Conservation (phyloP, 2,329 filamentous ascomycete genomes). For the Fusarium fracticaudum region DNA sequence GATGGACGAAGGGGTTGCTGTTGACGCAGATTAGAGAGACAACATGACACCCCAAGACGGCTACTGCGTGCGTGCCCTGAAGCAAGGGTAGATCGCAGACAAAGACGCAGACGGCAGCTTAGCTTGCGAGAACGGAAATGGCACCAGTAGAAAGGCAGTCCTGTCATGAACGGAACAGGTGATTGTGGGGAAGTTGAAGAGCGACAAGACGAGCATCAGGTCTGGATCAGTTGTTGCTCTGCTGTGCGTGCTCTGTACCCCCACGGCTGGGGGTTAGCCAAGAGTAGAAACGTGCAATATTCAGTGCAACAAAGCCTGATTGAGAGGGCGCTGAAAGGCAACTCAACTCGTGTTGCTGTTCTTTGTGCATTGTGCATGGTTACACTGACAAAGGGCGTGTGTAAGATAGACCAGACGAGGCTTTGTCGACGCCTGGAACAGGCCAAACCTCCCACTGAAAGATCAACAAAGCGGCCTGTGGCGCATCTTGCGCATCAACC, state of each 20-base stretch:
- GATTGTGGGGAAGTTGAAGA: slow-evolving; percentile 36
- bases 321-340: slow-evolving; percentile 10
- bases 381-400: slow-evolving; percentile 25
- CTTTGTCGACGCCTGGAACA: background rate
- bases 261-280: slow-evolving; percentile 31
- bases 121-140: slow-evolving; percentile 13
- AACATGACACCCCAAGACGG: slow-evolving; percentile 21
- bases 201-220: slow-evolving; percentile 14
- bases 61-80: slow-evolving; percentile 20
- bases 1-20: slow-evolving; percentile 20
- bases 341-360: slow-evolving; percentile 16
- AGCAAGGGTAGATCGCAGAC: slow-evolving; percentile 28
- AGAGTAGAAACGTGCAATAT: slow-evolving; percentile 13
- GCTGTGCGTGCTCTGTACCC: slow-evolving; percentile 16
- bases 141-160: slow-evolving; percentile 11
- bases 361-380: slow-evolving; percentile 15
- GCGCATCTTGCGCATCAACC: slow-evolving; percentile 22
- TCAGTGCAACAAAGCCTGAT: slow-evolving; percentile 1
- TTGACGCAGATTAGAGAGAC: slow-evolving; percentile 33
- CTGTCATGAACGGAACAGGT: slow-evolving; percentile 20
- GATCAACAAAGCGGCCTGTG: slow-evolving; percentile 32
- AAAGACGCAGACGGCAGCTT: slow-evolving; percentile 23
- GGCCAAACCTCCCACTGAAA: background rate
- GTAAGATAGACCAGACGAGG: slow-evolving; percentile 25
- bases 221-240: slow-evolving; percentile 6